A percentile compares a stretch with the other conserved stretches of the same genome.
These are phyloP conservation scores for Lagenaria siceraria DNA, from an alignment of 306 rosid genomes.

Conservation along the genomic window DNA sequence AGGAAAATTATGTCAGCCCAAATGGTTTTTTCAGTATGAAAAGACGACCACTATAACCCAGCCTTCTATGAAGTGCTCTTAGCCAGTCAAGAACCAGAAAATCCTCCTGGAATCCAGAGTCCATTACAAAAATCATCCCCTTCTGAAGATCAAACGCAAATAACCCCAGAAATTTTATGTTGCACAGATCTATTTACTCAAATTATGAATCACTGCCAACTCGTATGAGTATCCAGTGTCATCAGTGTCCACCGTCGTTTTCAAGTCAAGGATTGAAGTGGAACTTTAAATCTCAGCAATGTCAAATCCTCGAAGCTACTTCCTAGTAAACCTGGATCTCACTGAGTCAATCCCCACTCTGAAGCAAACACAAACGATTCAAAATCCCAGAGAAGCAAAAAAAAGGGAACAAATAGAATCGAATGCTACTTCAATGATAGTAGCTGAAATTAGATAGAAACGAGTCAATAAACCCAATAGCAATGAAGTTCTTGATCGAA, in stretches of 20 bases:
- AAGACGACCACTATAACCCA: slow-evolving; percentile 32
- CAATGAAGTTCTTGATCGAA: neutral
- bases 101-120: slow-evolving; percentile 21
- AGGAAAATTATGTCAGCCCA: slow-evolving; percentile 24
- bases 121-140: neutral
- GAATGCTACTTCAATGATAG: neutral
- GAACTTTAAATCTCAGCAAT: neutral
- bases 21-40: slow-evolving; percentile 30
- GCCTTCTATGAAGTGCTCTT: slow-evolving; percentile 24
- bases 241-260: neutral
- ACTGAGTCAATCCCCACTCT: neutral
- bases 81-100: slow-evolving; percentile 31
- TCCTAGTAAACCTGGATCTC: neutral
- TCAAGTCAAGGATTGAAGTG: neutral
- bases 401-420: neutral
- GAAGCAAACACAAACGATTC: neutral
- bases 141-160: neutral
- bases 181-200: neutral
- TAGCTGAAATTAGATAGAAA: neutral
- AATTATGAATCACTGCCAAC: neutral
- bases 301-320: neutral
- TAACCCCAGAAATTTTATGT: neutral
- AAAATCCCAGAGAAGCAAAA: neutral
- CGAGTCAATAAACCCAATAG: neutral
- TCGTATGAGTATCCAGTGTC: no score